Conservation (phyloP, 345 rosid species). For the Erucastrum elatum region DNA sequence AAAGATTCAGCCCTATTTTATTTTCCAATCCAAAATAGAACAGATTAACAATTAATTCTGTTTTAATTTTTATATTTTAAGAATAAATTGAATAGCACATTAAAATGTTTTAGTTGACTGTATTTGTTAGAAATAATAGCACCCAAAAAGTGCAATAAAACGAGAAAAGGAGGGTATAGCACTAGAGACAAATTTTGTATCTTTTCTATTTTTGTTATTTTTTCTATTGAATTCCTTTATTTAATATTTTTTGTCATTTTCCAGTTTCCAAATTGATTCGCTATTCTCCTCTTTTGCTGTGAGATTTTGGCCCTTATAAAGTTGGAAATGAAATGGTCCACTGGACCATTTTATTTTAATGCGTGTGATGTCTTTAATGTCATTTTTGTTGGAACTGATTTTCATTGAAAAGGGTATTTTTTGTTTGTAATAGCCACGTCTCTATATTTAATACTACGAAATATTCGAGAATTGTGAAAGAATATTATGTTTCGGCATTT, state of each 20-base stretch:
- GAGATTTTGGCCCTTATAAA: slow-evolving; percentile 25
- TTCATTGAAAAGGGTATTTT: slow-evolving; percentile 18
- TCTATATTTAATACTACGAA: not conserved
- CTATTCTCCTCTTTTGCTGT: slow-evolving; percentile 4
- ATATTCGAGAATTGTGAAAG: too few relatives aligned
- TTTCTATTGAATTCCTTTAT: not conserved
- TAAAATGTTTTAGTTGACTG: not conserved
- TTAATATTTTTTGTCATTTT: slow-evolving; percentile 4
- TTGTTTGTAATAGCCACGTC: not conserved
- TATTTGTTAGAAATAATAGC: not conserved
- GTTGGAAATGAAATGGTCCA: slow-evolving; percentile 27
- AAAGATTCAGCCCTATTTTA: not conserved
- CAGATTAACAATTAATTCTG: not conserved
- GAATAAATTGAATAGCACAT: too few relatives aligned
- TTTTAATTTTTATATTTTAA: too few relatives aligned
- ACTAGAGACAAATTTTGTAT: not conserved
- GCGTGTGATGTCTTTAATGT: slow-evolving; percentile 25
- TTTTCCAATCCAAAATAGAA: not conserved
- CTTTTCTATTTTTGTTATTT: not conserved
- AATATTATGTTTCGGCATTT: too few relatives aligned
- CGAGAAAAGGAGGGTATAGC: not conserved
- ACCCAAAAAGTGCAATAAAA: not conserved
- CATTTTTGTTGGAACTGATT: slow-evolving; percentile 29
- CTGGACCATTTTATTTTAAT: slow-evolving; percentile 33
- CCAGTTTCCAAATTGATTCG: slow-evolving; percentile 20